Evolutionary conservation across 2,329 filamentous ascomycete genomes (phyloP).

Genomic region (Cladophialophora exuberans): DNA sequence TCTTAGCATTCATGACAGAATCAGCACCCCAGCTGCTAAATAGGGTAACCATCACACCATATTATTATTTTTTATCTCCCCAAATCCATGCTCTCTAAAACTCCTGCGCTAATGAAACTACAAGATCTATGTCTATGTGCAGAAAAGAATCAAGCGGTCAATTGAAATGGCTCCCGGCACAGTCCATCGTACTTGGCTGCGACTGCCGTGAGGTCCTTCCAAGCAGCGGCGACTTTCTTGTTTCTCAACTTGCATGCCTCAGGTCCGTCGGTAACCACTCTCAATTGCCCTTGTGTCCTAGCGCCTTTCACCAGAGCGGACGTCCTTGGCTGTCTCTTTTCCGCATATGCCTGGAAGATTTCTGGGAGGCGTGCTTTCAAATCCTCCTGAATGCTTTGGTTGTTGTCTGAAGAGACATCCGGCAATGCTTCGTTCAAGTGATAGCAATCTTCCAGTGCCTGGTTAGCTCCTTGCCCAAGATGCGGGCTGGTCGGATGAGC

Average conservation of each 20-base stretch:
- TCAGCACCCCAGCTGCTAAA: too few species aligned
- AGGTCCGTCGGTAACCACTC: slow-evolving; percentile 15
- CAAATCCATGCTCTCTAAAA: too few species aligned
- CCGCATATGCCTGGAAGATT: slow-evolving; percentile 18
- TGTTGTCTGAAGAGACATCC: background rate
- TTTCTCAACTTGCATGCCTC: slow-evolving; percentile 15
- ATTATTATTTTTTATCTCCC: too few species aligned
- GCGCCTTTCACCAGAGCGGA: slow-evolving; percentile 21
- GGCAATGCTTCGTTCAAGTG: slow-evolving; percentile 17
- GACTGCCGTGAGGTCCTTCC: slow-evolving; percentile 10
- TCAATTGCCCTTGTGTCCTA: slow-evolving; percentile 14
- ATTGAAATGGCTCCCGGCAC: slow-evolving; percentile 17
- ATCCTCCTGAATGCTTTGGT: background rate
- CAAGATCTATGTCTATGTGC: too few species aligned
- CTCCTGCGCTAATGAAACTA: background rate
- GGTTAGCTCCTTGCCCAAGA: slow-evolving; percentile 22
- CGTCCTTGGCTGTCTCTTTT: slow-evolving; percentile 21
- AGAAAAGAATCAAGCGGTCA: background rate
- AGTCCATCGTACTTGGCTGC: slow-evolving; percentile 16
- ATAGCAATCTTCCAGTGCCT: slow-evolving; percentile 26
- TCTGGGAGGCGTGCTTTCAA: slow-evolving; percentile 2
- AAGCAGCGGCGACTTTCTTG: slow-evolving; percentile 11
- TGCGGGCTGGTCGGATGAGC: slow-evolving; percentile 23
- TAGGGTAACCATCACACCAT: too few species aligned
- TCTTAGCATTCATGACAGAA: too few species aligned